Evolutionary conservation across 257 asterid species (phyloP).

Genomic region (Ehretia macrophylla): DNA sequence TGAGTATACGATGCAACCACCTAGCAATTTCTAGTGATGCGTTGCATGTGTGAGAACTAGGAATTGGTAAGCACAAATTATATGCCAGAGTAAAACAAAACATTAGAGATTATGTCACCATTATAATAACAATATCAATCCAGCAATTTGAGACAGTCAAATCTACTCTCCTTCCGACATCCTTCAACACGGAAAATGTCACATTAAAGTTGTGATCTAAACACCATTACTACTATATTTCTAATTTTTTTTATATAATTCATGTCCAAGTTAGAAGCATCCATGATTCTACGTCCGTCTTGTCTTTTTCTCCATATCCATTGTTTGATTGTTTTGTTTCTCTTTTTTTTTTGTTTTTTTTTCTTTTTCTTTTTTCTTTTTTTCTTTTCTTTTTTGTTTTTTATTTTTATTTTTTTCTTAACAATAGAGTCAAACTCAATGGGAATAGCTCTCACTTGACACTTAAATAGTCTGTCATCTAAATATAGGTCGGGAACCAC

Average conservation of each 20-base stretch:
- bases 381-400: too few species aligned
- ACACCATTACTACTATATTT: slow-evolving; percentile 5
- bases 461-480: too few species aligned
- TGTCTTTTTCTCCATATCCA: slow-evolving; percentile 37
- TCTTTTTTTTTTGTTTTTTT: too few species aligned
- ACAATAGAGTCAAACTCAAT: too few species aligned
- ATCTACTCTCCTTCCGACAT: slow-evolving; percentile 36
- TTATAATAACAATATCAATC: too few species aligned
- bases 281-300: slow-evolving; percentile 45
- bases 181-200: slow-evolving; percentile 17
- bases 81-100: too few species aligned
- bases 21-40: slow-evolving; percentile 25
- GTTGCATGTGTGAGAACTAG: slow-evolving; percentile 13
- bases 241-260: slow-evolving; percentile 12
- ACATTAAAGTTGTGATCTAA: slow-evolving; percentile 6
- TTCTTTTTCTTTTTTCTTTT: too few species aligned
- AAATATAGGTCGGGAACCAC: too few species aligned
- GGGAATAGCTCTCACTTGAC: too few species aligned
- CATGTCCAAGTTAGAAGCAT: slow-evolving; percentile 29
- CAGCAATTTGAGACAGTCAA: slow-evolving; percentile 1
- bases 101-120: background rate
- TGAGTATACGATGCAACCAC: too few species aligned
- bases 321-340: too few species aligned
- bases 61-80: background rate
- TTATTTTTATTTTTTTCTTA: too few species aligned